phyloP scores from a whole-genome alignment of 108 stramenopile species.

The Nitzschia sp. region DNA sequence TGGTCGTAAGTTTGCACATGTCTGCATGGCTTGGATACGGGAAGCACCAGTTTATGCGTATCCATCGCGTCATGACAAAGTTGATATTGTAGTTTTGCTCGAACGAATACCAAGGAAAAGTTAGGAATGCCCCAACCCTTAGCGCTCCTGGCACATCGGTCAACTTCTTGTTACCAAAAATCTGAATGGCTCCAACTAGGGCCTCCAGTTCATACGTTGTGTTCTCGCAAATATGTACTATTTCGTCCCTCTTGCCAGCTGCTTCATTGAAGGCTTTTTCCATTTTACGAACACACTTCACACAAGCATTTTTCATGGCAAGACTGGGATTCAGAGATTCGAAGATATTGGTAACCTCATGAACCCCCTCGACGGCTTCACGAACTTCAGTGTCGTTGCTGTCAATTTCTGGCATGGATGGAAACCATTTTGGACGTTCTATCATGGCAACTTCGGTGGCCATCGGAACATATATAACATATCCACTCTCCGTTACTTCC shows the following conservation, averaged over 20 bases:
- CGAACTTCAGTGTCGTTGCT: neutral
- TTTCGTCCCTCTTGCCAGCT: neutral
- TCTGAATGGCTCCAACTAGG: neutral
- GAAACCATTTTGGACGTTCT: neutral
- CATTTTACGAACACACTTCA: neutral
- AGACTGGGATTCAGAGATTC: neutral
- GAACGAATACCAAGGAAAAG: neutral
- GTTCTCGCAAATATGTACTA: slow-evolving; percentile 1
- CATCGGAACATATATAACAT: neutral
- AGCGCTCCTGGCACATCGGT: neutral
- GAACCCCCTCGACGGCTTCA: slow-evolving; percentile 2
- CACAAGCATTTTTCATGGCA: neutral
- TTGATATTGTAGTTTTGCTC: slow-evolving; percentile 18
- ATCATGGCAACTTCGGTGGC: neutral
- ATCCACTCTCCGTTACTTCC: neutral
- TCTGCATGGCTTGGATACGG: neutral
- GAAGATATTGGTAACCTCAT: slow-evolving; percentile 1
- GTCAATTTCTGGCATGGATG: neutral
- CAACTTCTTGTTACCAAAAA: neutral
- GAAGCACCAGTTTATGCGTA: neutral
- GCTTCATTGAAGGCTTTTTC: neutral
- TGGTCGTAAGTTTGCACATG: neutral
- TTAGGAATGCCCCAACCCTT: neutral
- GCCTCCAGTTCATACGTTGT: slow-evolving; percentile 2
- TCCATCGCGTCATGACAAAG: slow-evolving; percentile 1